Evolutionary conservation across 1,284 basidiomycete species (phyloP), one percentile per base, ranked within the genome.

Genomic region (Porogramme epimiltina): DNA sequence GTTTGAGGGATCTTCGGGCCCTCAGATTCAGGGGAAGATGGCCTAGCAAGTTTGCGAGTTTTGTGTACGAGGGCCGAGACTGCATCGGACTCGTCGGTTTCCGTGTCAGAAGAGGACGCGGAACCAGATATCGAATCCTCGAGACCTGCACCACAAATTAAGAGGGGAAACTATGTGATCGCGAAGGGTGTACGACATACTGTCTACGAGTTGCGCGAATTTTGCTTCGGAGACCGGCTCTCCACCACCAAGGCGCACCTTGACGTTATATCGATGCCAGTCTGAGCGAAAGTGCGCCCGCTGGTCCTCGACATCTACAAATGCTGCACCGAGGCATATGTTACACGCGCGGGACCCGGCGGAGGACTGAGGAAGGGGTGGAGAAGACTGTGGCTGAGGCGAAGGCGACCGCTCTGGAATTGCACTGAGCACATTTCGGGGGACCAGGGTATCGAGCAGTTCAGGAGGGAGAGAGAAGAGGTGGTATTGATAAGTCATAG

Each of bases 181-280:
- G 20, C 18, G 10, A 9, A 13, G 10, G 25, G 9, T n/a, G 19
- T 13, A 23, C 25, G 23, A 52, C 72, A 20, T 25, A 68, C 94
- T 85, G 63, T 93, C 92, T 3, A 95, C 77, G 41, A 96, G 76
- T 49, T 83, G 79, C 24, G 82, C 74, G 64, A 95, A 98, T 31
- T 86, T 80, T 22, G 78, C 66, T 62, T 93, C 91, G 0, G 81
- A 73, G 15, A 93, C 83, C 16, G 84, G 69, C 25, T 74, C 77
- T 33, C 80, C 78, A 16, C 85, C 83, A 48, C 73, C 73, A 31
- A 94, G 72, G 51, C 84, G 86, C 42, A 84, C 79, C 71, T 96
- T 97, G 56, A 95, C 91, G 66, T 99, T 99, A 73, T 97, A 98
- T 47, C 95, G 81, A 78, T 99, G 96, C 96, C 96, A 98, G 70